Evolutionary conservation across 768 basidiomycete genomes (phyloP).

Genomic region (Tylopilus plumbeoviolaceoides): DNA sequence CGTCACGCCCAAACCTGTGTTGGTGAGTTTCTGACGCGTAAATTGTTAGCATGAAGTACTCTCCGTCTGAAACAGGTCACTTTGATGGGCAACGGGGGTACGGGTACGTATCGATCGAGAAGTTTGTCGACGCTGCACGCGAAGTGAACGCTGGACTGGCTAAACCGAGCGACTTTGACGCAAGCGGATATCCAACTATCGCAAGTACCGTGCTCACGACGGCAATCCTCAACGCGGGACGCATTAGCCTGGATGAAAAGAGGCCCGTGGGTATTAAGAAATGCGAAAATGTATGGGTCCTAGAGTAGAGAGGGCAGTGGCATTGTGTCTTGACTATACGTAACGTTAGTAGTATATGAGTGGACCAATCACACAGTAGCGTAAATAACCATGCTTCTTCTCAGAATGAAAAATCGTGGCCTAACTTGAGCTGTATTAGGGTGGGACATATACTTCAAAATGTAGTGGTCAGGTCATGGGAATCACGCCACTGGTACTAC

Average conservation of each 20-base stretch:
- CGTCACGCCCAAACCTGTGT: conserved; percentile 26
- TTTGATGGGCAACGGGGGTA: conserved; percentile 95
- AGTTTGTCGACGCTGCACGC: conserved; percentile 82
- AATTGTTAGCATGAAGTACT: conserved; percentile 80
- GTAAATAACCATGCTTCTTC: neutral
- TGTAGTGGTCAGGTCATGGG: neutral
- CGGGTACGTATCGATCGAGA: conserved; percentile 88
- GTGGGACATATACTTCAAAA: neutral
- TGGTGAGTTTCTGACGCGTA: conserved; percentile 5
- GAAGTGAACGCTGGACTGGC: conserved; percentile 69
- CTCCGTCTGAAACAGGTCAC: conserved; percentile 85
- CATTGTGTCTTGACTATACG: neutral
- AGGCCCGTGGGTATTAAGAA: conserved; percentile 75
- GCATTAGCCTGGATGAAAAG: conserved; percentile 88
- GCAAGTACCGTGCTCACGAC: conserved; percentile 84
- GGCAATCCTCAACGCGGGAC: conserved; percentile 86
- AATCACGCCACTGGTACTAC: neutral
- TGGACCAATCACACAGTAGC: neutral
- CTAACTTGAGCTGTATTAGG: too few species aligned
- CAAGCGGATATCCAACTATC: conserved; percentile 81
- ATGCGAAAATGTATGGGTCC: conserved; percentile 57
- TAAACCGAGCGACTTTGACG: conserved; percentile 71
- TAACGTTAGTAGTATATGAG: neutral
- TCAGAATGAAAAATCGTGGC: neutral
- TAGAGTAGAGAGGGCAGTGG: conserved; percentile 59